Conservation (phyloP, 2,329 filamentous ascomycete genomes). For the Zymoseptoria brevis region DNA sequence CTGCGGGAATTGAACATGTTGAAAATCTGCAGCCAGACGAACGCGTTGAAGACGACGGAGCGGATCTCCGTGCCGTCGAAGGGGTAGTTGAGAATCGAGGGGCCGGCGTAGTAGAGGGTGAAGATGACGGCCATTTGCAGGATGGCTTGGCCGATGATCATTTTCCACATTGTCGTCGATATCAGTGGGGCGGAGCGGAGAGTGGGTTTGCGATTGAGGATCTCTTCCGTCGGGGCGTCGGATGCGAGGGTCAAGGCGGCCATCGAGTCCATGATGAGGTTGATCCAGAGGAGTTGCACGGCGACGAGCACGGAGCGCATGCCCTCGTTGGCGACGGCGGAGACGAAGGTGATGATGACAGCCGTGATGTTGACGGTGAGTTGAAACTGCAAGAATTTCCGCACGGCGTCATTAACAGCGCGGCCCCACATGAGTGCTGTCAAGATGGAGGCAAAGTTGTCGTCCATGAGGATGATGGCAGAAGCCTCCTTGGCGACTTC, state of each 20-base stretch:
- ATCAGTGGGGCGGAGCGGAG: slow-evolving; percentile 68
- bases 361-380: slow-evolving; percentile 88
- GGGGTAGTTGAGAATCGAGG: slow-evolving; percentile 50
- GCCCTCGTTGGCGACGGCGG: slow-evolving; percentile 62
- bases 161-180: slow-evolving; percentile 95
- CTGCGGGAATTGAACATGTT: slow-evolving; percentile 76
- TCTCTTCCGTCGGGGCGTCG: slow-evolving; percentile 72
- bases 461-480: slow-evolving; percentile 55
- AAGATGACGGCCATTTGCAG: slow-evolving; percentile 78
- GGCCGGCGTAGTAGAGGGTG: slow-evolving; percentile 69
- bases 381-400: slow-evolving; percentile 59
- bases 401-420: slow-evolving; percentile 49
- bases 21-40: slow-evolving; percentile 98
- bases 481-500: slow-evolving; percentile 57
- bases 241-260: slow-evolving; percentile 47
- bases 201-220: slow-evolving; percentile 71
- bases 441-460: slow-evolving; percentile 56
- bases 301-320: slow-evolving; percentile 74
- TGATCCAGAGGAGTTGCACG: slow-evolving; percentile 91
- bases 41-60: slow-evolving; percentile 92
- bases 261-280: slow-evolving; percentile 63
- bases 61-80: slow-evolving; percentile 49
- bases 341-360: slow-evolving; percentile 78
- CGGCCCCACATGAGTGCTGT: slow-evolving; percentile 55
- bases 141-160: slow-evolving; percentile 88